Evolutionary conservation across 495 filamentous ascomycete species (phyloP).

Genomic region (Penicillium samsonianum): DNA sequence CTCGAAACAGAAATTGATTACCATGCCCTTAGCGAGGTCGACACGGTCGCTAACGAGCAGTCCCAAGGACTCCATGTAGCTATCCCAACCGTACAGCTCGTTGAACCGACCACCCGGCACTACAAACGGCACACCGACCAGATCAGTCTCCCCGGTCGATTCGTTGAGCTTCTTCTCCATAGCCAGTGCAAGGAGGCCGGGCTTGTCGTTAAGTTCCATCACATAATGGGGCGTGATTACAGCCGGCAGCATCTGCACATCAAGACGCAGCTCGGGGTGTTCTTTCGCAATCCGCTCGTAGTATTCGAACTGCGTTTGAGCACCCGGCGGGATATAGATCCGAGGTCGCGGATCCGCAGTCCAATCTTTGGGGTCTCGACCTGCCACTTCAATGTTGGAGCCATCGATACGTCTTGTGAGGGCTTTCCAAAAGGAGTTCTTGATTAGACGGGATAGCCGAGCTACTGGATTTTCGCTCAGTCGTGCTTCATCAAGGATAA

Average conservation of each 20-base stretch:
- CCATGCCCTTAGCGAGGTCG: constrained; percentile 88
- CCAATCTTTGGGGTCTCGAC: constrained; percentile 87
- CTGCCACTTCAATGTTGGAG: constrained; percentile 81
- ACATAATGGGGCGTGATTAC: constrained; percentile 74
- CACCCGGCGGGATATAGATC: constrained; percentile 87
- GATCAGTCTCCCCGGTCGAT: constrained; percentile 61
- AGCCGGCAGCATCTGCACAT: constrained; percentile 75
- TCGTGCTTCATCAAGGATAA: constrained; percentile 82
- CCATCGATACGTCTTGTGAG: constrained; percentile 87
- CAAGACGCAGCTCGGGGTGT: constrained; percentile 77
- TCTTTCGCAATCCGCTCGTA: constrained; percentile 74
- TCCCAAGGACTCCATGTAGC: constrained; percentile 92
- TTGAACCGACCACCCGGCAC: constrained; percentile 97
- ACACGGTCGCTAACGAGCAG: constrained; percentile 78
- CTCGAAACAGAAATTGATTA: constrained; percentile 93
- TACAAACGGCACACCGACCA: constrained; percentile 87
- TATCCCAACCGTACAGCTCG: constrained; percentile 96
- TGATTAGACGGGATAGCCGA: constrained; percentile 81
- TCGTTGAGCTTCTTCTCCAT: constrained; percentile 75
- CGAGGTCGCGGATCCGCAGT: constrained; percentile 81
- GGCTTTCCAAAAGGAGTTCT: constrained; percentile 84
- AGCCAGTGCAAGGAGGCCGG: constrained; percentile 83
- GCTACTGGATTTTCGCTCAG: constrained; percentile 91
- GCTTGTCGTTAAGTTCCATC: constrained; percentile 73
- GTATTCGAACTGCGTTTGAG: constrained; percentile 84